A percentile compares a stretch with the other conserved stretches of the same genome.
Evolutionary conservation across 2,329 filamentous ascomycete species (phyloP).

Genomic region (Cucurbitaria berberidis): DNA sequence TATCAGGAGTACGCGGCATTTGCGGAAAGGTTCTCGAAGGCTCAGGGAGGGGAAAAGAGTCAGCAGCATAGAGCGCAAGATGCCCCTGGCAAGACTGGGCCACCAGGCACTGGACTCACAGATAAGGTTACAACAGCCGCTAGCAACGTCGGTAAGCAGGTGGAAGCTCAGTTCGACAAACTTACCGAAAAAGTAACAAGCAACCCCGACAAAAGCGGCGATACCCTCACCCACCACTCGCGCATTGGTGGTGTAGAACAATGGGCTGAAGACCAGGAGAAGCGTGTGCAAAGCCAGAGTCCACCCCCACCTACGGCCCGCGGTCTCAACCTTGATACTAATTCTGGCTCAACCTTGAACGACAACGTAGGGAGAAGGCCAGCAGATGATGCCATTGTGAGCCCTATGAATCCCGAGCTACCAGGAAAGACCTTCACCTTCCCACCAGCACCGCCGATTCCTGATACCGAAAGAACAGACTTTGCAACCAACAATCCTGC

Average conservation of each 20-base stretch:
- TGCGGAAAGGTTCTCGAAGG: slow-evolving; percentile 74
- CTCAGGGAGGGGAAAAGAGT: slow-evolving; percentile 62
- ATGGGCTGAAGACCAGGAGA: slow-evolving; percentile 50
- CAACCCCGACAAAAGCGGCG: slow-evolving; percentile 22
- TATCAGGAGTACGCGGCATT: slow-evolving; percentile 87
- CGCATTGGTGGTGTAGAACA: slow-evolving; percentile 44
- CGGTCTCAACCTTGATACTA: slow-evolving; percentile 27
- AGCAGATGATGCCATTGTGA: slow-evolving; percentile 39
- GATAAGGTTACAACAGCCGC: slow-evolving; percentile 32
- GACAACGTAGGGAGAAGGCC: slow-evolving; percentile 41
- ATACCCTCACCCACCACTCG: slow-evolving; percentile 17
- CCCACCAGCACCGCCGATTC: slow-evolving; percentile 45
- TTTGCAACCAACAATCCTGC: slow-evolving; percentile 3
- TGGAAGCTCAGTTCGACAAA: slow-evolving; percentile 36
- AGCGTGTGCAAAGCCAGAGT: slow-evolving; percentile 22
- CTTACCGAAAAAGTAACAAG: slow-evolving; percentile 37
- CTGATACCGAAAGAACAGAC: slow-evolving; percentile 15
- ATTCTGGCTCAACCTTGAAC: slow-evolving; percentile 26
- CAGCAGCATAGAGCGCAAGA: slow-evolving; percentile 58
- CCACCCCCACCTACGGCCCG: slow-evolving; percentile 3
- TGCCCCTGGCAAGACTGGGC: slow-evolving; percentile 56
- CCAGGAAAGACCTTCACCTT: slow-evolving; percentile 36
- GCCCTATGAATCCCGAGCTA: slow-evolving; percentile 31
- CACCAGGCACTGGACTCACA: slow-evolving; percentile 51
- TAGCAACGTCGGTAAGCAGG: slow-evolving; percentile 31